These are phyloP conservation scores for Neopestalotiopsis sp. DNA, from an alignment of 2,329 filamentous ascomycete genomes.

Conservation along the genomic window DNA sequence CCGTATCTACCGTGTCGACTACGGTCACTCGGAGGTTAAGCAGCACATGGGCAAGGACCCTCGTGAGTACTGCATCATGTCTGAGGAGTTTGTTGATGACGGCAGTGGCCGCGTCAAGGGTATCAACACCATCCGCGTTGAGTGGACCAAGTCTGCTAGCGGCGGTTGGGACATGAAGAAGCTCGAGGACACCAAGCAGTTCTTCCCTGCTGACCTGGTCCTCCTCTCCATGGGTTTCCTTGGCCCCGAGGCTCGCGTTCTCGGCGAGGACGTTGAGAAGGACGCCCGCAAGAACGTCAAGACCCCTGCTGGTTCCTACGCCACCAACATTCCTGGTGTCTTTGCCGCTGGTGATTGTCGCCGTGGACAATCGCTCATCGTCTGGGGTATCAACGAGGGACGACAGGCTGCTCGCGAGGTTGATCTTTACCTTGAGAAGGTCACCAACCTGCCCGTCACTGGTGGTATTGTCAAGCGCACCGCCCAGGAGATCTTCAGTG, in stretches of 20 bases:
- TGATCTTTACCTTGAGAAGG: constrained; percentile 82
- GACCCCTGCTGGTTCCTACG: constrained; percentile 86
- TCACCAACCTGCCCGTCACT: constrained; percentile 83
- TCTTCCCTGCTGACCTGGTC: constrained; percentile 95
- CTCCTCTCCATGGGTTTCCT: constrained; percentile 97
- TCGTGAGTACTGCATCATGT: constrained; percentile 98
- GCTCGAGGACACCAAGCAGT: constrained; percentile 88
- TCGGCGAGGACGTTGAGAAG: constrained; percentile 88
- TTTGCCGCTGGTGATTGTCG: constrained; percentile 96
- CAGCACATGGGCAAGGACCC: constrained; percentile 96
- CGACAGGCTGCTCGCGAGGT: constrained; percentile 92
- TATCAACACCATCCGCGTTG: constrained; percentile 93
- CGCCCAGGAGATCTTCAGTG: constrained; percentile 71
- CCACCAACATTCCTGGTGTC: constrained; percentile 85
- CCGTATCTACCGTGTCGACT: constrained; percentile 97
- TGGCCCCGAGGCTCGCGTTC: constrained; percentile 86
- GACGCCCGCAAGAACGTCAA: constrained; percentile 96
- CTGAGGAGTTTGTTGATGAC: constrained; percentile 92
- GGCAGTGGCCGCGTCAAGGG: constrained; percentile 88
- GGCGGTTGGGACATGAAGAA: constrained; percentile 99
- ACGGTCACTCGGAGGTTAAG: constrained; percentile 94
- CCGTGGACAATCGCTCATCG: constrained; percentile 92
- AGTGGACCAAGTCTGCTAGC: constrained; percentile 89
- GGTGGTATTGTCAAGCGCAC: constrained; percentile 90
- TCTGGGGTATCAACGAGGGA: constrained; percentile 98